phyloP scores from a whole-genome alignment of 2,329 filamentous ascomycete species.

The Penicillium sp. region DNA sequence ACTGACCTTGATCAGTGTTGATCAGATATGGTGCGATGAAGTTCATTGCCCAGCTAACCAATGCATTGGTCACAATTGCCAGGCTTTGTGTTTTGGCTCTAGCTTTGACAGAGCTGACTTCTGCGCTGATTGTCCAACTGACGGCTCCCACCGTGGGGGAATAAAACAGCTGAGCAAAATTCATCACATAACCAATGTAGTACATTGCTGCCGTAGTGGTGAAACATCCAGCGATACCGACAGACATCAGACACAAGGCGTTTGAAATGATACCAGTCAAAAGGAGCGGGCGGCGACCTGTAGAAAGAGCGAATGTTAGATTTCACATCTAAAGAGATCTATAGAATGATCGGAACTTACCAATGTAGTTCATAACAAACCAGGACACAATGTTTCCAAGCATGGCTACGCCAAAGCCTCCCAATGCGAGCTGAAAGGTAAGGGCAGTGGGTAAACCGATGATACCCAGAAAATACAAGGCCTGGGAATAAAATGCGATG shows the following conservation, averaged over 20 bases:
- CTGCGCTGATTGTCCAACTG: conserved; percentile 5
- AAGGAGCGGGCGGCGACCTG: background rate
- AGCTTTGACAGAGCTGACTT: conserved; percentile 6
- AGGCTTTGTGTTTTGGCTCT: conserved; percentile 5
- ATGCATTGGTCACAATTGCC: conserved; percentile 6
- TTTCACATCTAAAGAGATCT: background rate
- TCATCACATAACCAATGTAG: conserved; percentile 5
- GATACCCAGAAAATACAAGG: conserved; percentile 1
- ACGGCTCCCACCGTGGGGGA: conserved; percentile 3
- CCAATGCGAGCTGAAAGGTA: conserved; percentile 1
- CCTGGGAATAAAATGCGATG: conserved; percentile 5
- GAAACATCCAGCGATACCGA: conserved; percentile 3
- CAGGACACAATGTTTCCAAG: conserved; percentile 6
- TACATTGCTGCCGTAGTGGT: background rate
- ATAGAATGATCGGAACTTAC: background rate
- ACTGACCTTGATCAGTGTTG: conserved; percentile 3
- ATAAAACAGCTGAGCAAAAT: conserved; percentile 5
- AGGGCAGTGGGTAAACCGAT: background rate
- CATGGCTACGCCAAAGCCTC: conserved; percentile 2
- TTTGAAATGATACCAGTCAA: background rate
- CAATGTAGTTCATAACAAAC: conserved; percentile 7
- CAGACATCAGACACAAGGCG: background rate
- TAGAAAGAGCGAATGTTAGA: background rate
- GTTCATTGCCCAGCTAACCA: conserved; percentile 7
- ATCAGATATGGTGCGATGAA: conserved; percentile 3